Evolutionary conservation across 768 basidiomycete genomes (phyloP).

Genomic region (Trametes meyenii): DNA sequence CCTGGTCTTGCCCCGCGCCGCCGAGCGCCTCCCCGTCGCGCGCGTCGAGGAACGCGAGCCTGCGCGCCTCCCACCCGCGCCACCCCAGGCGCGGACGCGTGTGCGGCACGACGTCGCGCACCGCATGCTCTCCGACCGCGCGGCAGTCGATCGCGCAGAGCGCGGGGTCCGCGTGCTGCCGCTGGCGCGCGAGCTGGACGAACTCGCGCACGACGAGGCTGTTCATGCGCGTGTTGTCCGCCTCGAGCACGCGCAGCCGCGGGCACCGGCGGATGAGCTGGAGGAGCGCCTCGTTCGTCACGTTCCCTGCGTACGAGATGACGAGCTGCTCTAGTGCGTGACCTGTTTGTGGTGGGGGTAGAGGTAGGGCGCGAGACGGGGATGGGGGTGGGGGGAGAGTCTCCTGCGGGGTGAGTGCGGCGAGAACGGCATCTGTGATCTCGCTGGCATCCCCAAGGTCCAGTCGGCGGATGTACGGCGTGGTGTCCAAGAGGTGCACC

Average conservation of each 20-base stretch:
- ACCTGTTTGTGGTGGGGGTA: slow-evolving; percentile 50
- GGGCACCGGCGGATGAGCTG: slow-evolving; percentile 66
- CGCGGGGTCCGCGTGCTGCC: slow-evolving; percentile 51
- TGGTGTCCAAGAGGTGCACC: slow-evolving; percentile 65
- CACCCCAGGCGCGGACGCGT: slow-evolving; percentile 76
- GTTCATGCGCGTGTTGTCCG: slow-evolving; percentile 78
- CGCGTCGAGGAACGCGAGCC: slow-evolving; percentile 70
- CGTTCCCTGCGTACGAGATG: slow-evolving; percentile 64
- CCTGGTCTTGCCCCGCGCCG: slow-evolving; percentile 75
- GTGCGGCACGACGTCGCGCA: slow-evolving; percentile 59
- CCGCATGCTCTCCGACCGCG: slow-evolving; percentile 57
- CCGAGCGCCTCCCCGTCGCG: slow-evolving; percentile 68
- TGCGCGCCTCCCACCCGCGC: slow-evolving; percentile 73
- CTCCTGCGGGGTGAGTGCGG: slow-evolving; percentile 56
- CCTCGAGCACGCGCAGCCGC: slow-evolving; percentile 67
- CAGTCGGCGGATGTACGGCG: slow-evolving; percentile 69
- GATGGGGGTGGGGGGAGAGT: slow-evolving; percentile 24
- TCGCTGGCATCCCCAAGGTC: slow-evolving; percentile 86
- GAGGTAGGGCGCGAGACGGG: slow-evolving; percentile 14
- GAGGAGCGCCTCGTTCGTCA: slow-evolving; percentile 67
- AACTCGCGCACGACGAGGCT: slow-evolving; percentile 67
- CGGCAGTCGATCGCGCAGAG: slow-evolving; percentile 80
- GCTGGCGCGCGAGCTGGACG: slow-evolving; percentile 54
- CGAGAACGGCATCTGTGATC: slow-evolving; percentile 74
- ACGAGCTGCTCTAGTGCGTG: slow-evolving; percentile 72